Conservation (phyloP, 129 eudicot genomes). For the Apium graveolens region DNA sequence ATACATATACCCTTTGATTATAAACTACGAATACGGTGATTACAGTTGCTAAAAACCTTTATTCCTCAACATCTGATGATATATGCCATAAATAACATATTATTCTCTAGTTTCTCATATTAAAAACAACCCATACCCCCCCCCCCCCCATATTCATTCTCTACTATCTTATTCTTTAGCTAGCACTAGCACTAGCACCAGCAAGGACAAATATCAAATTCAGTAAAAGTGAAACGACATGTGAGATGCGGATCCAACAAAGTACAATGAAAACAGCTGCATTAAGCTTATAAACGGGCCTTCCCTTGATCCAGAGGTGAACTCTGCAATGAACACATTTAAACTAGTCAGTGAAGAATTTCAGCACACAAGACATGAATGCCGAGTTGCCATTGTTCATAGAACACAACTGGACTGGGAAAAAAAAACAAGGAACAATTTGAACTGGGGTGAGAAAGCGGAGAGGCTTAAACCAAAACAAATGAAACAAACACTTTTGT, state of each 20-base stretch:
- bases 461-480: not conserved
- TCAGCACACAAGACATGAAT: not conserved
- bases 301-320: slow-evolving; percentile 36
- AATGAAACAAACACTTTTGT: not conserved
- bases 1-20: too few relatives aligned
- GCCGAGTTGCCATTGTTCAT: not conserved
- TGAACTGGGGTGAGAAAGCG: not conserved
- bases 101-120: slow-evolving; percentile 2
- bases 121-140: not conserved
- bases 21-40: not conserved
- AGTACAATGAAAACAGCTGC: not conserved
- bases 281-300: slow-evolving; percentile 49
- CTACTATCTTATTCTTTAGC: slow-evolving; percentile 3
- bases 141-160: not conserved
- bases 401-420: not conserved
- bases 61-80: not conserved
- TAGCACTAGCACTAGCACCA: not conserved
- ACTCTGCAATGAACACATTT: slow-evolving; percentile 39
- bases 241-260: not conserved
- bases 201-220: not conserved
- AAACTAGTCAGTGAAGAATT: not conserved
- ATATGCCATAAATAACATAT: not conserved
- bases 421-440: not conserved
- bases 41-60: not conserved
- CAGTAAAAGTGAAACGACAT: not conserved